A percentile compares a stretch with the other conserved stretches of the same genome.
These are phyloP conservation scores for Trichoderma aggressivum DNA, from an alignment of 2,329 filamentous ascomycete genomes.

Conservation along the genomic window DNA sequence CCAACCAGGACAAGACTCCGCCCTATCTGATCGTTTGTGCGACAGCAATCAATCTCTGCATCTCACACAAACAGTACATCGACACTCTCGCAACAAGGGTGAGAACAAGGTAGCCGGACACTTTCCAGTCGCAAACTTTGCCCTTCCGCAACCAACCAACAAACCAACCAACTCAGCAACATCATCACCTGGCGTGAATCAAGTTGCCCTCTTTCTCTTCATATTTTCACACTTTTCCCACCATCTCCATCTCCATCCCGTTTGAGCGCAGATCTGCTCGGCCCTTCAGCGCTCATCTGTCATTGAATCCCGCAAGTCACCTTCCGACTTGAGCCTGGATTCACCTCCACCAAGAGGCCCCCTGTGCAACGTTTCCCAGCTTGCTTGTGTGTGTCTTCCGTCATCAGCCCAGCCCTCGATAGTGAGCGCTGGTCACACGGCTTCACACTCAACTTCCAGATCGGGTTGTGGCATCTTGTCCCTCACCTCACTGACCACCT, in stretches of 20 bases:
- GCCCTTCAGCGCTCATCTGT: not conserved
- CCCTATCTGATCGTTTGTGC: slow-evolving; percentile 11
- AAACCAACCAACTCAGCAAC: not conserved
- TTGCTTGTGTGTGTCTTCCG: not conserved
- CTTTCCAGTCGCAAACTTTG: not conserved
- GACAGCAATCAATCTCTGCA: not conserved
- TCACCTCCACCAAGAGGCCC: slow-evolving; percentile 6
- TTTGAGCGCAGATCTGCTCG: slow-evolving; percentile 1
- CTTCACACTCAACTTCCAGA: slow-evolving; percentile 18
- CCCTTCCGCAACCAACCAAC: not conserved
- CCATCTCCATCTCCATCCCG: not conserved
- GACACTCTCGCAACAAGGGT: not conserved
- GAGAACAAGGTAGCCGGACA: not conserved
- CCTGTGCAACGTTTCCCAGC: slow-evolving; percentile 18
- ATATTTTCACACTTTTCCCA: not conserved
- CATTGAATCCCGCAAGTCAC: slow-evolving; percentile 8
- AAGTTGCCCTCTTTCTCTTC: not conserved
- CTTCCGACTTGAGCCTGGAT: slow-evolving; percentile 21
- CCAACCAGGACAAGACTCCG: slow-evolving; percentile 6
- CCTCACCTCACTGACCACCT: not conserved
- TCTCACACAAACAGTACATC: not conserved
- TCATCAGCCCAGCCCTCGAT: slow-evolving; percentile 7
- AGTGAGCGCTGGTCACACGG: slow-evolving; percentile 17
- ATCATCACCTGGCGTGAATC: slow-evolving; percentile 13
- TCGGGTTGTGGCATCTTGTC: slow-evolving; percentile 16